Evolutionary conservation across 768 basidiomycete genomes (phyloP).

Genomic region (Galerina marginata): DNA sequence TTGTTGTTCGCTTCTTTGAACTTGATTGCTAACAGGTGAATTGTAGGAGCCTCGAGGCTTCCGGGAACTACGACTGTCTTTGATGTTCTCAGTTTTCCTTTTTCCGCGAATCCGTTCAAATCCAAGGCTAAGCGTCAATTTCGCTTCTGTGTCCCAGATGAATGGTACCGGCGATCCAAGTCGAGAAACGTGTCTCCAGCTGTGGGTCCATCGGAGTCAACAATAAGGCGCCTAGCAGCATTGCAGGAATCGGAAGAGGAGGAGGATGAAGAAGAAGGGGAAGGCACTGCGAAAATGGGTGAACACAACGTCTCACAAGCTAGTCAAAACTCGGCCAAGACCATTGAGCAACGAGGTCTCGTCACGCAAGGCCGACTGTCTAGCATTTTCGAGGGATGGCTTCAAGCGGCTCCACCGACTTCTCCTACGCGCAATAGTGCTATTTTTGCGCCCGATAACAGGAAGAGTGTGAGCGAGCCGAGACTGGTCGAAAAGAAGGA

Average conservation of each 20-base stretch:
- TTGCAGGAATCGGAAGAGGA: slow-evolving; percentile 55
- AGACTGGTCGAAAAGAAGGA: slow-evolving; percentile 56
- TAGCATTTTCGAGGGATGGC: slow-evolving; percentile 71
- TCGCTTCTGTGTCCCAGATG: slow-evolving; percentile 75
- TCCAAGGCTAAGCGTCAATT: slow-evolving; percentile 49
- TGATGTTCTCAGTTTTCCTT: slow-evolving; percentile 46
- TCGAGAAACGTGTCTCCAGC: slow-evolving; percentile 56
- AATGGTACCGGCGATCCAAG: slow-evolving; percentile 79
- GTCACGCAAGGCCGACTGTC: slow-evolving; percentile 67
- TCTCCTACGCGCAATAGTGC: slow-evolving; percentile 39
- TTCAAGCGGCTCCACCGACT: slow-evolving; percentile 50
- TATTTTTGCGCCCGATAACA: slow-evolving; percentile 39
- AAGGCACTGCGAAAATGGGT: slow-evolving; percentile 66
- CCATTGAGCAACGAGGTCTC: slow-evolving; percentile 57
- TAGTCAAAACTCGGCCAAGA: slow-evolving; percentile 22
- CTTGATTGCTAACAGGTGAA: slow-evolving; percentile 15
- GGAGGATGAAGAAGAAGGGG: slow-evolving; percentile 50
- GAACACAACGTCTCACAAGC: slow-evolving; percentile 24
- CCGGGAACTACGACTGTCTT: slow-evolving; percentile 48
- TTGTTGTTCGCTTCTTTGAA: not conserved
- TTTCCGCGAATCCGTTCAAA: slow-evolving; percentile 47
- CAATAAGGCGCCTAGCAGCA: slow-evolving; percentile 52
- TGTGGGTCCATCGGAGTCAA: slow-evolving; percentile 55
- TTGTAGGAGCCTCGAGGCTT: slow-evolving; percentile 49
- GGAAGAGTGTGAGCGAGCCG: slow-evolving; percentile 78